Base-by-base conservation (phyloP, 2,329 filamentous ascomycete genomes). In the Cryoendolithus antarcticus region DNA sequence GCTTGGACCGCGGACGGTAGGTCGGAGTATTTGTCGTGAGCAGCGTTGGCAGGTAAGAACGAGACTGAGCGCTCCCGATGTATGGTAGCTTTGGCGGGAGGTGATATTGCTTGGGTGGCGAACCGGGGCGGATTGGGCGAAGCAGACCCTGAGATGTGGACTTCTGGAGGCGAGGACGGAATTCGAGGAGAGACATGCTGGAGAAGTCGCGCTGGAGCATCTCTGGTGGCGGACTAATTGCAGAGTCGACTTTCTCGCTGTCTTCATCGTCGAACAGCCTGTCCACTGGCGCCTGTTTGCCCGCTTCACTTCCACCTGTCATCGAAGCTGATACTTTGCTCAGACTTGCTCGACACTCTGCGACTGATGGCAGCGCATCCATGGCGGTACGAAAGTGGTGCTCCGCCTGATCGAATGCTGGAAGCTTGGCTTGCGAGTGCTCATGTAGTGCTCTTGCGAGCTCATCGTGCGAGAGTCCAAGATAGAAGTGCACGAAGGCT, bases 391-490 rank as follows among this genome's bases (percentile, higher is more conserved):
- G 30, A n/a, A 66, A 69, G 32, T 52, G 57, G 31, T 62, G 53
- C 45, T 62, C 55, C 0, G 68, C 65, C 15, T 56, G 47, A 9
- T 57, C 49, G 32, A 70, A 56, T 9, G 62, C 50, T 0, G 59
- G 53, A 5, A 69, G 27, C 46, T 69, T 71, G 30, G 60, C 60
- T 13, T 48, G 49, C 2, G 67, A 70, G 46, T 62, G 62, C n/a
- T 63, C 55, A 39, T 70, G 66, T 37, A 67, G 63, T 24, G 57
- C 48, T 7, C 62, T 59, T 3, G 64, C 67, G n/a, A 70, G 56
- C 3, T 59, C 58, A 41, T 71, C 67, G 42, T 66, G 63, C 19
- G 59, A 64, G 7, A 66, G 53, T 3, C 61, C 69, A 7, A 58
- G 56, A 50, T 70, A 70, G 49, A 70, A 68, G 42, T 59, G 57